Evolutionary conservation across 228 moss, liverwort and hornwort species (phyloP).

Genomic region (Sphagnum fallax): DNA sequence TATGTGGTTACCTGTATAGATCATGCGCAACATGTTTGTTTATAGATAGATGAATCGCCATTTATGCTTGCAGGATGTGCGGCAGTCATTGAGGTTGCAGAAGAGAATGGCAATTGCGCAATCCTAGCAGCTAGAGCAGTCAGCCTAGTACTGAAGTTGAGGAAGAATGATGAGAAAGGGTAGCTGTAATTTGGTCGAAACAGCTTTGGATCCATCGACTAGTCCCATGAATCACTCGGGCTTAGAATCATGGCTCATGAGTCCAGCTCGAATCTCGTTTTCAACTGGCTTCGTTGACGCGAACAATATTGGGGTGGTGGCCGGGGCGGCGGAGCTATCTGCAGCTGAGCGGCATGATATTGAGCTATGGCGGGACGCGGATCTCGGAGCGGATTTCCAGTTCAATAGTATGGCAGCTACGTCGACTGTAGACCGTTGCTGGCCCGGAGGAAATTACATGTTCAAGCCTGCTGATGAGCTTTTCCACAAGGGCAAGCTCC

Average conservation of each 20-base stretch:
- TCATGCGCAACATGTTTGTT: no score
- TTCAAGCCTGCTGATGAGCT: slow-evolving; percentile 86
- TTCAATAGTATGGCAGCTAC: slow-evolving; percentile 55
- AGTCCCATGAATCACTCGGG: no score
- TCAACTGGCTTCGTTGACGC: slow-evolving; percentile 59
- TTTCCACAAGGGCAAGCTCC: slow-evolving; percentile 78
- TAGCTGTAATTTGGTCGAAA: no score
- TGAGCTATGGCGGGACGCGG: slow-evolving; percentile 21
- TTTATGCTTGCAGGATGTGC: no score
- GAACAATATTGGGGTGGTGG: slow-evolving; percentile 19
- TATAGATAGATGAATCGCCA: no score
- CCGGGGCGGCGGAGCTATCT: slow-evolving; percentile 31
- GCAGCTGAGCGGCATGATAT: slow-evolving; percentile 14
- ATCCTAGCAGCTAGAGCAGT: no score
- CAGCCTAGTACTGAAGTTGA: no score
- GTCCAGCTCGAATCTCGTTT: slow-evolving; percentile 75
- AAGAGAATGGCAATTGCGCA: no score
- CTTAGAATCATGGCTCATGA: slow-evolving; percentile 55
- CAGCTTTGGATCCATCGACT: no score
- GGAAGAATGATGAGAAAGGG: no score
- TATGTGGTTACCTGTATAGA: no score
- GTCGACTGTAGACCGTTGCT: slow-evolving; percentile 15
- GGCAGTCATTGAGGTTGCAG: no score
- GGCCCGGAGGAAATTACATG: slow-evolving; percentile 31
- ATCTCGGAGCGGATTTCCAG: slow-evolving; percentile 68